These are phyloP conservation scores for Pleurotus pulmonarius DNA, from an alignment of 768 basidiomycete genomes.

Conservation along the genomic window DNA sequence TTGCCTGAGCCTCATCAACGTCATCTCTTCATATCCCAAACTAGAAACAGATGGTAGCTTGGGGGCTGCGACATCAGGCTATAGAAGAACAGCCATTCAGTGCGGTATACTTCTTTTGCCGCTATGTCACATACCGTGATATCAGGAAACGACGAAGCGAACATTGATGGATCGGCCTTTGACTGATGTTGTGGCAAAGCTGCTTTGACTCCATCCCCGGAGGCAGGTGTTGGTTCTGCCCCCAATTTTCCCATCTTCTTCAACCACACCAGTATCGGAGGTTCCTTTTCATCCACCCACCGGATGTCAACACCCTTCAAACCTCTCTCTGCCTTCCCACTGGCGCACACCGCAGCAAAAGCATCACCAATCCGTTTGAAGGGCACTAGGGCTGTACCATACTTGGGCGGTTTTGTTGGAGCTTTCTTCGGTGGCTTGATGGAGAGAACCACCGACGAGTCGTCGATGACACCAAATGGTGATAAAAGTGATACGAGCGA, in stretches of 20 bases:
- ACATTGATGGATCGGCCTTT: slow-evolving; percentile 18
- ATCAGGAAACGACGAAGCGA: slow-evolving; percentile 64
- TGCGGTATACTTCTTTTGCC: not conserved
- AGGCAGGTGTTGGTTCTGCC: slow-evolving; percentile 11
- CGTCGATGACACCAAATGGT: slow-evolving; percentile 62
- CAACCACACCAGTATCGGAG: slow-evolving; percentile 68
- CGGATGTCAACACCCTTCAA: slow-evolving; percentile 61
- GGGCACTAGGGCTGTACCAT: slow-evolving; percentile 68
- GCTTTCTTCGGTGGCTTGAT: slow-evolving; percentile 59
- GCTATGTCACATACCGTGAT: slow-evolving; percentile 35
- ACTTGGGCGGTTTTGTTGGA: slow-evolving; percentile 55
- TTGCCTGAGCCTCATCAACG: slow-evolving; percentile 76
- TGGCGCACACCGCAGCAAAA: slow-evolving; percentile 70
- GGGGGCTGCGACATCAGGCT: slow-evolving; percentile 2
- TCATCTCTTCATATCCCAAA: slow-evolving; percentile 76
- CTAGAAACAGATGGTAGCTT: slow-evolving; percentile 28
- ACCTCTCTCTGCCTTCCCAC: slow-evolving; percentile 44
- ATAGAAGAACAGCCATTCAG: no score
- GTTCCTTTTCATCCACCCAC: slow-evolving; percentile 77
- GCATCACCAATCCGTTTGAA: slow-evolving; percentile 76
- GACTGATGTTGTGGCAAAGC: slow-evolving; percentile 27
- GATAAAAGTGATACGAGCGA: slow-evolving; percentile 49
- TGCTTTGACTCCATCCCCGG: not conserved
- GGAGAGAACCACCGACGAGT: slow-evolving; percentile 62
- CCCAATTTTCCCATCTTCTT: slow-evolving; percentile 69